Percentiles rank a stretch among this genome's conserved stretches.
Evolutionary conservation across 2,329 filamentous ascomycete species (phyloP).

Genomic region (Exophiala viscosa): DNA sequence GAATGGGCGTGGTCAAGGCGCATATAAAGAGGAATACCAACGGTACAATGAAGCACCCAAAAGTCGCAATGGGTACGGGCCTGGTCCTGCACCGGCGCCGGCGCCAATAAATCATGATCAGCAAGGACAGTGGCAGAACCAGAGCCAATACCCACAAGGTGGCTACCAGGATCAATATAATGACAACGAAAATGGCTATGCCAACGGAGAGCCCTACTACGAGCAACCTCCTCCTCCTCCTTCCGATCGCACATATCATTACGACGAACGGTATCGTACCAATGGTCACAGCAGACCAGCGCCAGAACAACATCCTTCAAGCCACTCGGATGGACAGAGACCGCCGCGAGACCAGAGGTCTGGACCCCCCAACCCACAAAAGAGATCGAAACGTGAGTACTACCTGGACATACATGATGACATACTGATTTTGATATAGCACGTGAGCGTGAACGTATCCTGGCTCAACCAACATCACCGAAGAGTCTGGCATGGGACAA

Average conservation of each 20-base stretch:
- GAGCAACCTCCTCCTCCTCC: constrained; percentile 11
- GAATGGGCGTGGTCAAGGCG: constrained; percentile 8
- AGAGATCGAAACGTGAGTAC: constrained; percentile 29
- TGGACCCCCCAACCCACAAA: constrained; percentile 27
- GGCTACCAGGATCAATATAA: constrained; percentile 12
- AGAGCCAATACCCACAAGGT: constrained; percentile 18
- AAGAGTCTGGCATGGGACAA: constrained; percentile 44
- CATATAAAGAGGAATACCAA: constrained; percentile 18
- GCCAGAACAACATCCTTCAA: constrained; percentile 4
- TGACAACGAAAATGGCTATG: constrained; percentile 3
- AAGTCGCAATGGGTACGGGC: constrained; percentile 13
- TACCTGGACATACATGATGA: constrained; percentile 12
- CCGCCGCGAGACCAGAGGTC: constrained; percentile 13
- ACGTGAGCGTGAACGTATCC: constrained; percentile 27
- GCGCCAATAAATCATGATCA: constrained; percentile 10
- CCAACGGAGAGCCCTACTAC: constrained; percentile 3
- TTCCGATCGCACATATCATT: constrained; percentile 21
- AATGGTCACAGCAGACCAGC: constrained; percentile 18
- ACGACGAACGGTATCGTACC: constrained; percentile 26
- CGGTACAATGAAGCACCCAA: constrained; percentile 16
- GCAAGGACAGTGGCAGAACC: constrained; percentile 17
- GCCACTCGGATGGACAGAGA: constrained; percentile 3
- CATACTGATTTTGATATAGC: constrained; percentile 20
- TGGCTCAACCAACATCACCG: constrained; percentile 36
- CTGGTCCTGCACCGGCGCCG: constrained; percentile 1